Evolutionary conservation across 2,329 filamentous ascomycete genomes (phyloP).

Genomic region (Microascus cirrosus): DNA sequence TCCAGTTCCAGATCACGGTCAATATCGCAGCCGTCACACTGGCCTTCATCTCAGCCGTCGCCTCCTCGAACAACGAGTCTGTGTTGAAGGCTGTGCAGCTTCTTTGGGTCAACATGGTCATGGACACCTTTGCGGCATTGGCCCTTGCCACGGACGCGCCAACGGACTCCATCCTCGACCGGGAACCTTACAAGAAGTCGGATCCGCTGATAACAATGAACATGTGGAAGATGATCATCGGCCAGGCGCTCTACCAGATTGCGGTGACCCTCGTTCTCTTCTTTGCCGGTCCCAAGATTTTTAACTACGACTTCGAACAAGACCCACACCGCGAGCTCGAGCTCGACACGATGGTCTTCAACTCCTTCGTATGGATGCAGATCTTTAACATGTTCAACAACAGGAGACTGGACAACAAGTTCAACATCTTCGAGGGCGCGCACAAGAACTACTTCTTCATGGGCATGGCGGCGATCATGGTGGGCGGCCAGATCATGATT

Average conservation of each 20-base stretch:
- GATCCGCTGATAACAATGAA: constrained; percentile 61
- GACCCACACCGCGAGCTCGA: constrained; percentile 26
- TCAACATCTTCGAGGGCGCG: constrained; percentile 50
- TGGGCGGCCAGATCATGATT: constrained; percentile 45
- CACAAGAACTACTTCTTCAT: constrained; percentile 47
- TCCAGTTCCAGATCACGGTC: constrained; percentile 61
- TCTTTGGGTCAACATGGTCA: constrained; percentile 59
- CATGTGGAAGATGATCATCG: constrained; percentile 59
- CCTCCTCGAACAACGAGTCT: constrained; percentile 39
- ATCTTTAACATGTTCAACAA: constrained; percentile 62
- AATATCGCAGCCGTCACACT: constrained; percentile 58
- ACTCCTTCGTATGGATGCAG: constrained; percentile 63
- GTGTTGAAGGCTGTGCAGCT: constrained; percentile 57
- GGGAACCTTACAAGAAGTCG: constrained; percentile 42
- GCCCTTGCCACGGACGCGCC: constrained; percentile 54
- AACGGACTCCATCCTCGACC: constrained; percentile 40
- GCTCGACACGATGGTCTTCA: constrained; percentile 54
- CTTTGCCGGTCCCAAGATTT: constrained; percentile 46
- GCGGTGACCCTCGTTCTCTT: constrained; percentile 46
- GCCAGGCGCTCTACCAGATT: constrained; percentile 50
- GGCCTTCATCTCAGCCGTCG: constrained; percentile 53
- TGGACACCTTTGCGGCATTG: constrained; percentile 58
- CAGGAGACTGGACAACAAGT: constrained; percentile 48
- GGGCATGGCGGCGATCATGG: constrained; percentile 43
- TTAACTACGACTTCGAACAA: constrained; percentile 32